Conservation (phyloP, 2,329 filamentous ascomycete species). For the Sclerotinia spermophila region DNA sequence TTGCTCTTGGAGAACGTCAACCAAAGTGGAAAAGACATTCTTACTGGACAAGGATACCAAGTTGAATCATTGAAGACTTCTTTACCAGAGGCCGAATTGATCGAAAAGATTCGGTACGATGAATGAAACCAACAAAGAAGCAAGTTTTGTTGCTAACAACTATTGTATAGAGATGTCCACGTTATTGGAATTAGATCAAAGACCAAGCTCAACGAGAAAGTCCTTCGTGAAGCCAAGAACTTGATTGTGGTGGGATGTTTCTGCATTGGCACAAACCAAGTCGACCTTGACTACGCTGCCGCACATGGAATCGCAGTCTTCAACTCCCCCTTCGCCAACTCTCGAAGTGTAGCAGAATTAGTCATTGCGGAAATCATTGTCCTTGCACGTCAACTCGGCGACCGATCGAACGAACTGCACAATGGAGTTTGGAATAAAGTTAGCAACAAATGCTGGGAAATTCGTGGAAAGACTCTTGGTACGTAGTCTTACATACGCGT, state of each 20-base stretch:
- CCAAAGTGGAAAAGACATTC: slow-evolving; percentile 77
- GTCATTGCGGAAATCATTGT: slow-evolving; percentile 92
- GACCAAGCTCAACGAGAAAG: slow-evolving; percentile 84
- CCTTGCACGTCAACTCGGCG: slow-evolving; percentile 86
- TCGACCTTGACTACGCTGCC: slow-evolving; percentile 80
- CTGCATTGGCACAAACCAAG: slow-evolving; percentile 97
- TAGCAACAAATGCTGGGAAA: slow-evolving; percentile 94
- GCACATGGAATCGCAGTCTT: slow-evolving; percentile 90
- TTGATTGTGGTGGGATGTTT: slow-evolving; percentile 96
- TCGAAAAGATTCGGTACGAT: slow-evolving; percentile 84
- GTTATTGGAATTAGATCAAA: slow-evolving; percentile 98
- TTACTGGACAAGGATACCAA: slow-evolving; percentile 86
- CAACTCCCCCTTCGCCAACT: slow-evolving; percentile 99
- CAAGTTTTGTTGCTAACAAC: slow-evolving; percentile 22
- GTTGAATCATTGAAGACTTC: slow-evolving; percentile 89
- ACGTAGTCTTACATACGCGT: slow-evolving; percentile 30
- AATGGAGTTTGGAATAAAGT: slow-evolving; percentile 97
- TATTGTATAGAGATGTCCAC: slow-evolving; percentile 70
- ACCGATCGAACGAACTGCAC: slow-evolving; percentile 93
- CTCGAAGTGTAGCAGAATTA: slow-evolving; percentile 90
- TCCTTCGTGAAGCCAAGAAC: slow-evolving; percentile 86
- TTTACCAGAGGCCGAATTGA: slow-evolving; percentile 85
- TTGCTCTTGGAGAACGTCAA: slow-evolving; percentile 95
- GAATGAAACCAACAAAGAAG: slow-evolving; percentile 1
- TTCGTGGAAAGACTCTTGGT: slow-evolving; percentile 94